A percentile compares a stretch with the other conserved stretches of the same genome.
Evolutionary conservation across 257 asterid genomes (phyloP).

Genomic region (Penstemon eatonii): DNA sequence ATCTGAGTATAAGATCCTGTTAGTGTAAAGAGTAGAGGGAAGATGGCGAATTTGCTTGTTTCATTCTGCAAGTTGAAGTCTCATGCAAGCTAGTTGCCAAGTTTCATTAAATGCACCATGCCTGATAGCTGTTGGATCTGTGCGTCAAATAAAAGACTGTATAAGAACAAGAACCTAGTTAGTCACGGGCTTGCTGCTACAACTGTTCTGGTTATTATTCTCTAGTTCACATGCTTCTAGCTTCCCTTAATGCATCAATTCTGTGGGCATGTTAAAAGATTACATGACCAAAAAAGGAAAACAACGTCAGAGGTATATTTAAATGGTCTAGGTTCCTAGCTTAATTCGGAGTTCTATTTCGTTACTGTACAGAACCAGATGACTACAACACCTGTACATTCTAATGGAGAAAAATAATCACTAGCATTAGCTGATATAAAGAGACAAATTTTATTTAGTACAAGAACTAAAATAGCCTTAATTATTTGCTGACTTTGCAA

Average conservation of each 20-base stretch:
- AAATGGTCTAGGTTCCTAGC: neutral
- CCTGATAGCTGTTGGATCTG: neutral
- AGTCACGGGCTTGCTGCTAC: neutral
- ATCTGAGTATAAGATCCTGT: neutral
- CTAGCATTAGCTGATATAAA: neutral
- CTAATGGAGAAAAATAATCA: neutral
- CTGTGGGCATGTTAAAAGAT: neutral
- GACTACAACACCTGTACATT: neutral
- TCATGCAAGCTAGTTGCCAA: neutral
- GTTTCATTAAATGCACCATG: neutral
- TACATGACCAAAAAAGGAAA: neutral
- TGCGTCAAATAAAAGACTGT: neutral
- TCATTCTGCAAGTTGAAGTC: neutral
- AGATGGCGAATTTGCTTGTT: neutral
- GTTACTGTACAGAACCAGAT: neutral
- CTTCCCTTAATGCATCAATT: neutral
- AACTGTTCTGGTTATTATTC: neutral
- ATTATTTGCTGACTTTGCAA: neutral
- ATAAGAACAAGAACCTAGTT: too few relatives aligned
- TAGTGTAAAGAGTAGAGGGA: neutral
- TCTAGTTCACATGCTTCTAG: neutral
- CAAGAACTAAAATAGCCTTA: neutral
- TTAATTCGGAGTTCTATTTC: neutral
- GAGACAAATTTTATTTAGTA: neutral
- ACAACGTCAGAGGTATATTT: neutral